A percentile compares a stretch with the other conserved stretches of the same genome.
Evolutionary conservation across 2,329 filamentous ascomycete species (phyloP).

Genomic region (Colletotrichum viniferum): DNA sequence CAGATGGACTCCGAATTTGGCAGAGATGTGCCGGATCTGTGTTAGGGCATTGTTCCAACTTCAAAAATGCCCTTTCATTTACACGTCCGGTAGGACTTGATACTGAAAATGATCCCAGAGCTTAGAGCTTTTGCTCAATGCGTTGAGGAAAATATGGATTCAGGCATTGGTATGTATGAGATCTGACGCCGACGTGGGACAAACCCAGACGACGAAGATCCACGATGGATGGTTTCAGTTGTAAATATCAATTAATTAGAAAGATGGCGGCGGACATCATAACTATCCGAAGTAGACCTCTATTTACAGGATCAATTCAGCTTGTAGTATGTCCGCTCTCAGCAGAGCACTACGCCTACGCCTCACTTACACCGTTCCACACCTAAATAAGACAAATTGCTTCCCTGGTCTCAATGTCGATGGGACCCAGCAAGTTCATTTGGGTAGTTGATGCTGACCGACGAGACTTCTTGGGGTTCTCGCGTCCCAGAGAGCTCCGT

Average conservation of each 20-base stretch:
- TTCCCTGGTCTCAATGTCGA: background rate
- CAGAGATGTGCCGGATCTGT: background rate
- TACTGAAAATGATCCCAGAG: background rate
- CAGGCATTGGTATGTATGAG: background rate
- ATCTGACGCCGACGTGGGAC: background rate
- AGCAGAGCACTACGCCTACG: too few relatives aligned
- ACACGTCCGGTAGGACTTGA: background rate
- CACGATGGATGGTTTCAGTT: background rate
- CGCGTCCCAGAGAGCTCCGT: background rate
- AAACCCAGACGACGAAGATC: background rate
- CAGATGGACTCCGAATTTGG: background rate
- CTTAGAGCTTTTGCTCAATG: background rate
- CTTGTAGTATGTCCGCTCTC: background rate
- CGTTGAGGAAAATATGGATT: background rate
- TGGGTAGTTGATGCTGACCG: background rate
- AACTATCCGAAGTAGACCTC: background rate
- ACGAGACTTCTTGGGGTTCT: constrained; percentile 7
- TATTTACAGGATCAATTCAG: background rate
- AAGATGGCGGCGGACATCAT: background rate
- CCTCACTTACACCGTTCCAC: background rate
- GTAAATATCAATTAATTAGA: background rate
- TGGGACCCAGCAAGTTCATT: background rate
- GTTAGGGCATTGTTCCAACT: background rate
- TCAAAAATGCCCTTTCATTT: background rate
- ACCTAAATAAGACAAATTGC: background rate